Conservation (phyloP, 2,329 filamentous ascomycete genomes). For the Penicillium occitanis region DNA sequence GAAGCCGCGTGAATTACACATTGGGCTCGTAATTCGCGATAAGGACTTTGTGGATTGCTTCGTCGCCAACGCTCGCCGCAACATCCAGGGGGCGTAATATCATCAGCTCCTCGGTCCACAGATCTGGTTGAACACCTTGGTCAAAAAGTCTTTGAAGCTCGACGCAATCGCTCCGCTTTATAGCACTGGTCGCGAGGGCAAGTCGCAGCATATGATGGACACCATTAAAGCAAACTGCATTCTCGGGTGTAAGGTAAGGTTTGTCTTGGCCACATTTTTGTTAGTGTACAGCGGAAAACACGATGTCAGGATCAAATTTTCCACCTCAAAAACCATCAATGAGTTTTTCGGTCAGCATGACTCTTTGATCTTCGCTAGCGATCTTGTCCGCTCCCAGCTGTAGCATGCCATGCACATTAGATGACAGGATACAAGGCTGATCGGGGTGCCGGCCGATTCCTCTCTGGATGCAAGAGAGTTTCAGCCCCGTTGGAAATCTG, state of each 20-base stretch:
- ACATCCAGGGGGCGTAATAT: not conserved
- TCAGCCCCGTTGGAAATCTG: not conserved
- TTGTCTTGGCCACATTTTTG: not conserved
- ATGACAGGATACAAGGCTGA: not conserved
- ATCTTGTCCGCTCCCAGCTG: not conserved
- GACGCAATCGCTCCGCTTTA: not conserved
- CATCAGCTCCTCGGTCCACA: not conserved
- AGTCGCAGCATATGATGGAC: not conserved
- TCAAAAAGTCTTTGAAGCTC: not conserved
- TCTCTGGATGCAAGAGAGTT: not conserved
- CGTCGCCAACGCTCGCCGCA: not conserved
- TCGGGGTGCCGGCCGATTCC: not conserved
- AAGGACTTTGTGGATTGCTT: not conserved
- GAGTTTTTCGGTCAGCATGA: not conserved
- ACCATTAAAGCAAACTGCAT: not conserved
- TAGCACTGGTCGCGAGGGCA: not conserved
- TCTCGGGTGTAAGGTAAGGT: not conserved
- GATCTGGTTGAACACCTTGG: not conserved
- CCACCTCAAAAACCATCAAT: not conserved
- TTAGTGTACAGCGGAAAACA: not conserved
- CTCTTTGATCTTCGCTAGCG: not conserved
- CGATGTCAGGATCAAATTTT: not conserved
- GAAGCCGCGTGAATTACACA: not conserved
- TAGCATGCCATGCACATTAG: not conserved
- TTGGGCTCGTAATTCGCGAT: not conserved